Base-by-base conservation (phyloP, 306 rosid species). In the Casuarina cunninghamiana region DNA sequence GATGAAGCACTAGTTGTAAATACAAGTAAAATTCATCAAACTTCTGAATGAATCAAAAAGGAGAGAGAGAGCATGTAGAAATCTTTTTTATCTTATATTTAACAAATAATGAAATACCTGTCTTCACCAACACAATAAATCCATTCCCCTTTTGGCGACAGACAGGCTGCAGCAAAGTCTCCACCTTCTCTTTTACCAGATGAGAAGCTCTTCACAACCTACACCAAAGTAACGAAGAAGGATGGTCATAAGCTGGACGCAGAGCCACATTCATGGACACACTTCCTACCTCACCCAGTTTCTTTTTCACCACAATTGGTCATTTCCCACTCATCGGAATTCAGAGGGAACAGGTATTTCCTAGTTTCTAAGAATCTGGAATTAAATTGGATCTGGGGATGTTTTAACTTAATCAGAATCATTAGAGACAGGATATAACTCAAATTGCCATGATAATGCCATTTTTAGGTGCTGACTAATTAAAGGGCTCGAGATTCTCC, bases 141-240 rank as follows among this genome's bases (percentile, higher is more conserved):
- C 99, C 99, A 96, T 85, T 96, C 99, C 53, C 99, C 99, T 87
- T 96, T 96, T 17, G 99, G 97, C 76, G 99, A 96, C 75, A 96
- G 87, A 65, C 97, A 86, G 16, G 99, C 97, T 10, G 99, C 96
- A 60, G 85, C 90, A 69, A 96, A 96, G 85, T 96, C 99, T 69
- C 99, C 99, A 9, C 99, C 99, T 86, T 96, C 99, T 80, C 96
- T 91, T 86, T 96, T 96, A 84, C 99, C 99, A 53, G 99, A 93
- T 73, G 99, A 96, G 86, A 96, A 96, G 79, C 99, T 96, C 89
- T 96, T 93, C 37, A 96, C 99, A 83, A 96, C 99, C 99, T 93
- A 78, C 55, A 54, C 69, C 49, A 81, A 77, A 70, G 72, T 21
- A 46, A 73, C 17, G 35, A 41, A 78, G 41, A 78, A 50, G 58